These are phyloP conservation scores for Tuber calosporum DNA, from an alignment of 495 filamentous ascomycete genomes.

Conservation along the genomic window DNA sequence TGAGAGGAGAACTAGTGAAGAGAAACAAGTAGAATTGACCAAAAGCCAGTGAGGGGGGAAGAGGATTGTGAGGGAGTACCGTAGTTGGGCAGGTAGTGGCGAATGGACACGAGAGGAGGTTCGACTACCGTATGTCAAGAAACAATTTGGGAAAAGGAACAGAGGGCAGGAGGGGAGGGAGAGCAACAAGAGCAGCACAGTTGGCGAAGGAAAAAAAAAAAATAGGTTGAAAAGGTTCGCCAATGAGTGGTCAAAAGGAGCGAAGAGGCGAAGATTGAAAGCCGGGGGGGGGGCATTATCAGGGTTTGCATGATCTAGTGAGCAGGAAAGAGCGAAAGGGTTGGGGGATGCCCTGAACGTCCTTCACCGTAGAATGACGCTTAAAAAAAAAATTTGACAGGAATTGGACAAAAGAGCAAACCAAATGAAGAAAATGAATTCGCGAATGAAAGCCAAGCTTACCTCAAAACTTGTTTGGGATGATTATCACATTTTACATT, in stretches of 20 bases:
- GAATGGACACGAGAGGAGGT: neutral
- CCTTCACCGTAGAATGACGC: too few relatives aligned
- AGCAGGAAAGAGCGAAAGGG: neutral
- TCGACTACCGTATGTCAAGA: neutral
- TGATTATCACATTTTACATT: too few relatives aligned
- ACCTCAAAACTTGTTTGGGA: too few relatives aligned
- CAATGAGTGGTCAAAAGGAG: neutral
- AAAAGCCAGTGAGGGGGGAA: neutral
- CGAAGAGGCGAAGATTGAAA: neutral
- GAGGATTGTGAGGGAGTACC: neutral
- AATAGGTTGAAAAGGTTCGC: slow-evolving; percentile 1
- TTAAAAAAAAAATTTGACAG: too few relatives aligned
- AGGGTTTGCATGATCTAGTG: neutral
- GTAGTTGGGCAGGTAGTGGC: neutral
- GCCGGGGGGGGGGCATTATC: neutral
- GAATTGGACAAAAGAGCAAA: too few relatives aligned
- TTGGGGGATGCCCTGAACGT: neutral
- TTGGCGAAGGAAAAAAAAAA: slow-evolving; percentile 7
- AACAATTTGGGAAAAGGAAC: neutral
- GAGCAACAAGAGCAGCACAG: neutral
- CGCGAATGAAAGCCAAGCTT: too few relatives aligned
- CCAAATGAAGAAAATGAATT: too few relatives aligned
- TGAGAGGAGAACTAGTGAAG: neutral
- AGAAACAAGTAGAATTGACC: neutral
- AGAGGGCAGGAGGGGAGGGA: neutral